Evolutionary conservation across 768 basidiomycete species (phyloP).

Genomic region (Suillus luteus): DNA sequence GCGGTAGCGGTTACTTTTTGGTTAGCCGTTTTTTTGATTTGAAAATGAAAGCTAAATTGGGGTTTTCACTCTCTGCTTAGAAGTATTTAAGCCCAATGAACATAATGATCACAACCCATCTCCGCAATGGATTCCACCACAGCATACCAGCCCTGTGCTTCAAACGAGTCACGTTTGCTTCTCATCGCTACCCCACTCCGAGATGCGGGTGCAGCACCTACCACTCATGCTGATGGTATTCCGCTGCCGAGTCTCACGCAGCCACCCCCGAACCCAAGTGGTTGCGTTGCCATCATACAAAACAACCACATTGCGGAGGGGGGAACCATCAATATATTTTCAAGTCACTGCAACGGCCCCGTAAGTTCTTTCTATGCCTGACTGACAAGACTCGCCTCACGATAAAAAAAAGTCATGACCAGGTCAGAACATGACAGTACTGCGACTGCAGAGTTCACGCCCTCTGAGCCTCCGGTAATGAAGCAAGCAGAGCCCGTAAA

Average conservation of each 20-base stretch:
- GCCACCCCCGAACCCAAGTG: background rate
- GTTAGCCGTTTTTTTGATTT: too few species aligned
- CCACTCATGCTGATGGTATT: too few species aligned
- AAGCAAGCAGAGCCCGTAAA: background rate
- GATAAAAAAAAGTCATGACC: background rate
- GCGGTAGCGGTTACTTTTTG: too few species aligned
- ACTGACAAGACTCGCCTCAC: background rate
- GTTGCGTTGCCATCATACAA: background rate
- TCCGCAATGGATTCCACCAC: background rate
- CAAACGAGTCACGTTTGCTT: background rate
- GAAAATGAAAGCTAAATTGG: too few species aligned
- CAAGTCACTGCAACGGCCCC: background rate
- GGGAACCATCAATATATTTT: conserved; percentile 5
- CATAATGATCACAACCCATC: background rate
- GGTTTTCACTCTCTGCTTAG: too few species aligned
- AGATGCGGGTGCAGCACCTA: background rate
- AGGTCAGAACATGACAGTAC: background rate
- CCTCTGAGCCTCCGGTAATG: background rate
- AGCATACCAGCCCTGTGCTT: background rate
- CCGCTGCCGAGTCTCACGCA: background rate
- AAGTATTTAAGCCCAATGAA: background rate
- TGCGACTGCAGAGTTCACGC: background rate
- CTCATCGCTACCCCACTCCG: background rate
- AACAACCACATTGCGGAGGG: conserved; percentile 4
- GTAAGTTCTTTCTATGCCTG: background rate